Conservation (phyloP, 2,329 filamentous ascomycete genomes). For the Aspergillus sp. region DNA sequence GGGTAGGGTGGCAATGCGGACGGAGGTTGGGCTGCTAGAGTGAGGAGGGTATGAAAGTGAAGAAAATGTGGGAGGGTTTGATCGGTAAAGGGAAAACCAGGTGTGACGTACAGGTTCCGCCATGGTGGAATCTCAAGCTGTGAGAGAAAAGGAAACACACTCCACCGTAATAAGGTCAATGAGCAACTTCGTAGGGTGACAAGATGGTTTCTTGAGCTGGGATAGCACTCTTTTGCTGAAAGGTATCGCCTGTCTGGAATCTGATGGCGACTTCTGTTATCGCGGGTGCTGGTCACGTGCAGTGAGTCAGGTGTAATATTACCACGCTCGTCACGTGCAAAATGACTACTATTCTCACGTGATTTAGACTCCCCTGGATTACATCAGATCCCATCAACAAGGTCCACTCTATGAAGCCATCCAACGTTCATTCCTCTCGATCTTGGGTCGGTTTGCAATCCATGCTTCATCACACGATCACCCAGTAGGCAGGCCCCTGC, state of each 20-base stretch:
- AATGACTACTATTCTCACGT: slow-evolving; percentile 2
- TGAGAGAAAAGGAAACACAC: slow-evolving; percentile 1
- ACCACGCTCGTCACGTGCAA: slow-evolving; percentile 1
- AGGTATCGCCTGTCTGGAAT: not conserved
- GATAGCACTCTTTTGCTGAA: not conserved
- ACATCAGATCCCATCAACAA: slow-evolving; percentile 6
- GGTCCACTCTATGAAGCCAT: not conserved
- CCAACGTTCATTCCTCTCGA: not conserved
- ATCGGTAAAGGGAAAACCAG: slow-evolving; percentile 35
- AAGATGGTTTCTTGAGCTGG: not conserved
- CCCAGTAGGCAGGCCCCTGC: slow-evolving; percentile 38
- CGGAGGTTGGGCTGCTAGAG: slow-evolving; percentile 18
- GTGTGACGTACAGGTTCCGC: slow-evolving; percentile 44
- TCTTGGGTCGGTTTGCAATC: not conserved
- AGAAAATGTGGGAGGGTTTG: slow-evolving; percentile 38
- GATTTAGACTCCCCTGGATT: slow-evolving; percentile 8
- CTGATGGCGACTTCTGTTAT: slow-evolving; percentile 21
- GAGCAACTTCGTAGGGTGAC: not conserved
- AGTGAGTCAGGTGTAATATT: slow-evolving; percentile 17
- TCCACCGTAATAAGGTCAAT: slow-evolving; percentile 2
- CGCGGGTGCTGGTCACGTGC: slow-evolving; percentile 14
- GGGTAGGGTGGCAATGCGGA: slow-evolving; percentile 15
- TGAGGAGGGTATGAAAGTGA: slow-evolving; percentile 27
- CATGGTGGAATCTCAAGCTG: slow-evolving; percentile 24
- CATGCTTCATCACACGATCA: slow-evolving; percentile 22